Conservation (phyloP, 139 green algal species). For the Coelastrella sp. region DNA sequence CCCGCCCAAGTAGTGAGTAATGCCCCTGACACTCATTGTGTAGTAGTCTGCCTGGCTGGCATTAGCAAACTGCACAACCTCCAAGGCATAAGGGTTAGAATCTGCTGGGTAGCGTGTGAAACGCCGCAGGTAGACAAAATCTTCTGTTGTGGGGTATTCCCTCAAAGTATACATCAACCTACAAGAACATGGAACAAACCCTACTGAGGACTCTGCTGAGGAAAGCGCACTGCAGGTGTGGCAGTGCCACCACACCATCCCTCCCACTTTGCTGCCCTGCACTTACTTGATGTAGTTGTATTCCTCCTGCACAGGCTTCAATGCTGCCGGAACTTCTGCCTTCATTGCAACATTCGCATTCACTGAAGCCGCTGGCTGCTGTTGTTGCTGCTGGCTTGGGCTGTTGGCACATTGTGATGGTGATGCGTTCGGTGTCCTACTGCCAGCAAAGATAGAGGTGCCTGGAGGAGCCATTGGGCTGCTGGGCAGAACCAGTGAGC, state of each 20-base stretch:
- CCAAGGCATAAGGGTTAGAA: slow-evolving; percentile 87
- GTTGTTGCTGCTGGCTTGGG: neutral
- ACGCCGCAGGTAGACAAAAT: slow-evolving; percentile 81
- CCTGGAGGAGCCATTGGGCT: slow-evolving; percentile 42
- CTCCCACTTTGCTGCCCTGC: neutral
- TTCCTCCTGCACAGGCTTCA: slow-evolving; percentile 14
- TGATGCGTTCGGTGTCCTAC: neutral
- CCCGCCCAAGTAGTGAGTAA: slow-evolving; percentile 79
- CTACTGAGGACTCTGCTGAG: too few relatives aligned
- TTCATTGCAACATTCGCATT: neutral
- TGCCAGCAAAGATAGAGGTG: neutral
- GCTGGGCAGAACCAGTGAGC: slow-evolving; percentile 25
- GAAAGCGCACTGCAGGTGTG: too few relatives aligned
- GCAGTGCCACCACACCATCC: neutral
- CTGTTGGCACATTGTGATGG: neutral
- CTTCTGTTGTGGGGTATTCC: slow-evolving; percentile 73
- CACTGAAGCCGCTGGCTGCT: neutral
- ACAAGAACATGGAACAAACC: neutral
- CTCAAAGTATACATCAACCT: slow-evolving; percentile 74
- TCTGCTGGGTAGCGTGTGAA: slow-evolving; percentile 62
- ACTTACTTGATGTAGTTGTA: slow-evolving; percentile 47
- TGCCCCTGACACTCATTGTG: slow-evolving; percentile 80
- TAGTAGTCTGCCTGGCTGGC: slow-evolving; percentile 76
- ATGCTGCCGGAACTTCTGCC: neutral
- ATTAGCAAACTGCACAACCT: slow-evolving; percentile 64